Evolutionary conservation across 225 moss, liverwort and hornwort genomes (phyloP).

Genomic region (Polytrichum formosum): DNA sequence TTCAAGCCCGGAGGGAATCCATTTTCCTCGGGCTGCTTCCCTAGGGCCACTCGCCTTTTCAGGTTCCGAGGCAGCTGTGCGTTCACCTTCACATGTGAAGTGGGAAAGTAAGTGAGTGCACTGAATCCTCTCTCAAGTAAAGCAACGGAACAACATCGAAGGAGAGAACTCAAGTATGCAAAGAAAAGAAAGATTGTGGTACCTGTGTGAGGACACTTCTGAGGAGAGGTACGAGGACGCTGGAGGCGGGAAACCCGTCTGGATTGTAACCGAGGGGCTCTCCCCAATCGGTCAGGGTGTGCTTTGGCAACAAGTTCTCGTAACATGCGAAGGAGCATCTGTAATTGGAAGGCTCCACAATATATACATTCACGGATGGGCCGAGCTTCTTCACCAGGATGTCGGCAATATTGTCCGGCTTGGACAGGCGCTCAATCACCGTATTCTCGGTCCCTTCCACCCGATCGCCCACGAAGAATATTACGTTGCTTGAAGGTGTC

Average conservation of each 20-base stretch:
- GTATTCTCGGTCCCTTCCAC: conserved; percentile 67
- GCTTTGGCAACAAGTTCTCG: conserved; percentile 54
- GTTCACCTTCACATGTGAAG: too few species aligned
- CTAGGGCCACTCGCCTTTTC: conserved; percentile 37
- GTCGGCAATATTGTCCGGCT: conserved; percentile 69
- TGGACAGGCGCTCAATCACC: conserved; percentile 74
- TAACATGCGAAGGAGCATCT: conserved; percentile 67
- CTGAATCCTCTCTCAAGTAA: too few species aligned
- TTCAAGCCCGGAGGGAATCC: conserved; percentile 28
- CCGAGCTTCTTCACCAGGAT: conserved; percentile 80
- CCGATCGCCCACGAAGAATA: conserved; percentile 82
- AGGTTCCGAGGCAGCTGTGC: conserved; percentile 17
- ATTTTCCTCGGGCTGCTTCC: conserved; percentile 34
- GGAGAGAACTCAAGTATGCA: too few species aligned
- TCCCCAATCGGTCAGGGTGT: conserved; percentile 51
- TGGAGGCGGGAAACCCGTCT: conserved; percentile 66
- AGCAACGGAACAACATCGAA: too few species aligned
- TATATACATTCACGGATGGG: conserved; percentile 66
- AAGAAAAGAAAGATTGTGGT: neutral
- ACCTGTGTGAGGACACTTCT: conserved; percentile 73
- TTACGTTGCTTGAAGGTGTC: conserved; percentile 75
- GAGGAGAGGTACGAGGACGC: conserved; percentile 53
- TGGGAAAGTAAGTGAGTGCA: too few species aligned
- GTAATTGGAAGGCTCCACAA: conserved; percentile 74
- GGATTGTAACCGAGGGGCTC: conserved; percentile 78